A percentile compares a stretch with the other conserved stretches of the same genome.
Evolutionary conservation across 2,329 filamentous ascomycete genomes (phyloP).

Genomic region (Exophiala bonariae): DNA sequence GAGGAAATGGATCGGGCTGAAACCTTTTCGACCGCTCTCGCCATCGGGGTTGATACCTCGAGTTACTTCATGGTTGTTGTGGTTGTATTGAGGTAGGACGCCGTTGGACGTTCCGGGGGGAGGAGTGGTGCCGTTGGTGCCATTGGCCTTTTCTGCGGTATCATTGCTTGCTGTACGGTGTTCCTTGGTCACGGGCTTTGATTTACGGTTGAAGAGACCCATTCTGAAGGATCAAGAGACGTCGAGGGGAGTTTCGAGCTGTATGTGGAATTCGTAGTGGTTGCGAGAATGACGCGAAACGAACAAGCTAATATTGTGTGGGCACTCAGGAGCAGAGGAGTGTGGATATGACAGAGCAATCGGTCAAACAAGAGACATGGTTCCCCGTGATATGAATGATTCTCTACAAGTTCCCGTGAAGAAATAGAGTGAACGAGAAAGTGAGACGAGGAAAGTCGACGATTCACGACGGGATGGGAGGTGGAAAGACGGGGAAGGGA

Average conservation of each 20-base stretch:
- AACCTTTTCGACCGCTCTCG: conserved; percentile 67
- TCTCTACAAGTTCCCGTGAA: too few species aligned
- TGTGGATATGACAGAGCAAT: too few species aligned
- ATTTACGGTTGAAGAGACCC: conserved; percentile 20
- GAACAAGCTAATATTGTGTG: too few species aligned
- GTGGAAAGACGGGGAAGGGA: conserved; percentile 2
- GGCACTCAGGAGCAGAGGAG: too few species aligned
- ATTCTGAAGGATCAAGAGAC: conserved; percentile 19
- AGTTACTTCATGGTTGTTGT: conserved; percentile 33
- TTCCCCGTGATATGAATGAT: too few species aligned
- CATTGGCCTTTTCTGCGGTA: conserved; percentile 16
- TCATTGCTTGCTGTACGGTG: not conserved
- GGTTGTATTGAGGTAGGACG: conserved; percentile 21
- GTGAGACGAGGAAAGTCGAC: too few species aligned
- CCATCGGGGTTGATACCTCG: conserved; percentile 51
- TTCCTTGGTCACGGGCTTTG: conserved; percentile 1
- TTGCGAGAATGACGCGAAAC: too few species aligned
- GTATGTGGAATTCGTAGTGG: too few species aligned
- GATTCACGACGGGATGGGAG: too few species aligned
- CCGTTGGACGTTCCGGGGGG: conserved; percentile 5
- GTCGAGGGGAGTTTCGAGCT: not conserved
- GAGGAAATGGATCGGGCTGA: conserved; percentile 66
- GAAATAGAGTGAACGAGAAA: too few species aligned
- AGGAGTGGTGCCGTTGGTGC: conserved; percentile 5
- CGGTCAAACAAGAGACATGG: too few species aligned